A percentile compares a stretch with the other conserved stretches of the same genome.
phyloP scores from a whole-genome alignment of 2,329 filamentous ascomycete species.

The Phaeomoniella chlamydospora region DNA sequence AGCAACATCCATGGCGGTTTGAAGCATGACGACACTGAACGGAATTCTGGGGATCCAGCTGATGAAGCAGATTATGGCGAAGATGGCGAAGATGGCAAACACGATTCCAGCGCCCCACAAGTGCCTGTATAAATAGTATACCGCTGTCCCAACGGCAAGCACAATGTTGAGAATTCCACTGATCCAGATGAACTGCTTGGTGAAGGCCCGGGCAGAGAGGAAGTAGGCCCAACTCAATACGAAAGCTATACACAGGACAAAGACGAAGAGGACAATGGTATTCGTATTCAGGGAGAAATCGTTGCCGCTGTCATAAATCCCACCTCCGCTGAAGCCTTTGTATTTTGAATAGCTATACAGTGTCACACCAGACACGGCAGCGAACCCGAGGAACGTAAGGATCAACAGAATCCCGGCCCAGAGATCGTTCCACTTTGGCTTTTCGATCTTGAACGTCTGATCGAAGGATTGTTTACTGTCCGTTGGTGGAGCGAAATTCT shows the following conservation, averaged over 20 bases:
- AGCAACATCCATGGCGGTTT: conserved; percentile 71
- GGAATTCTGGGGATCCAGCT: conserved; percentile 84
- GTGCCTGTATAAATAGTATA: conserved; percentile 65
- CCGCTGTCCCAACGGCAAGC: conserved; percentile 69
- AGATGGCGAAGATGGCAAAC: conserved; percentile 68
- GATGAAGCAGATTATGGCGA: conserved; percentile 70
- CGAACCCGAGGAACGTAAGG: conserved; percentile 56
- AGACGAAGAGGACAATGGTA: conserved; percentile 72
- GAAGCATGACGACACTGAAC: conserved; percentile 80
- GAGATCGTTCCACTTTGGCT: conserved; percentile 77
- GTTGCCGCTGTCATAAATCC: conserved; percentile 58
- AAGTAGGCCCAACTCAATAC: conserved; percentile 68
- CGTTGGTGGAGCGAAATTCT: conserved; percentile 19
- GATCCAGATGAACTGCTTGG: conserved; percentile 85
- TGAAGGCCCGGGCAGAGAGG: conserved; percentile 58
- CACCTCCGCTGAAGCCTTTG: conserved; percentile 49
- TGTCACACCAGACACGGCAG: conserved; percentile 59
- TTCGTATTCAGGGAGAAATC: conserved; percentile 63
- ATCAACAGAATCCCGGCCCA: conserved; percentile 79
- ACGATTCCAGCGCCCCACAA: conserved; percentile 80
- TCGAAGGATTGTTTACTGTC: conserved; percentile 49
- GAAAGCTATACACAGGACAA: conserved; percentile 59
- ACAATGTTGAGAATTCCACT: conserved; percentile 80
- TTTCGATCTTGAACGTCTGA: conserved; percentile 67
- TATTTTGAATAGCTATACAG: conserved; percentile 60